Evolutionary conservation across 768 basidiomycete species (phyloP), one percentile per base, ranked within the genome.

Genomic region (Austroboletus eburneus): DNA sequence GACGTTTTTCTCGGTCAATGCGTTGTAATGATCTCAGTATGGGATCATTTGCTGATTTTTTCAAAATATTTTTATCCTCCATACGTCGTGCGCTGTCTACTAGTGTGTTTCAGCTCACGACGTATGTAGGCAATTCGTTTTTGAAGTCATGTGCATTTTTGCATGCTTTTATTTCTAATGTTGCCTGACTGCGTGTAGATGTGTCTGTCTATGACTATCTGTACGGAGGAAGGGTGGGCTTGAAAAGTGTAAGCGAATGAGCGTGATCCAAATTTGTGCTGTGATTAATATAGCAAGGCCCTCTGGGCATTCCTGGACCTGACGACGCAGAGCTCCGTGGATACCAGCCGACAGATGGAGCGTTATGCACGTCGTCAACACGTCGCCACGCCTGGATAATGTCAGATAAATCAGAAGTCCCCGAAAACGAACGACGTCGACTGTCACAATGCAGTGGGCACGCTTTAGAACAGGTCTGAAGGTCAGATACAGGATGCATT

Each of bases 161-260:
- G 25, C 16, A 7, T 13, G 32, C 5, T 33, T 14, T 33, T 9
- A 12, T 33, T 33, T 13, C 13, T 29, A 29, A 27, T 27, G 25
- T 10, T 33, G 12, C 39, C 49, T 55, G 46, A 52, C 5, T 27
- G 25, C 5, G 20, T 22, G 23, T 46, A 84, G 81, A 80, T 76
- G 80, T 85, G 57, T 69, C 77, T 5, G 68, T 75, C 21, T 85
- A 74, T 55, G 83, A 85, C 61, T 81, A 83, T 49, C 69, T 75
- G 5, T 69, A 77, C 25, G 72, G 67, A 0, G 74, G 61, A 5
- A 69, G 80, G 35, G 72, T 85, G 4, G 84, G 84, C 3, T 78
- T 86, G 25, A 69, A 73, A 14, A 81, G 80, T 50, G 65, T 77
- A 44, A 77, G 78, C 35, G 40, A 45, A 18, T 58, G 42, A 45